These are phyloP conservation scores for Juglanconis oblonga DNA, from an alignment of 2,329 filamentous ascomycete genomes.

Conservation along the genomic window DNA sequence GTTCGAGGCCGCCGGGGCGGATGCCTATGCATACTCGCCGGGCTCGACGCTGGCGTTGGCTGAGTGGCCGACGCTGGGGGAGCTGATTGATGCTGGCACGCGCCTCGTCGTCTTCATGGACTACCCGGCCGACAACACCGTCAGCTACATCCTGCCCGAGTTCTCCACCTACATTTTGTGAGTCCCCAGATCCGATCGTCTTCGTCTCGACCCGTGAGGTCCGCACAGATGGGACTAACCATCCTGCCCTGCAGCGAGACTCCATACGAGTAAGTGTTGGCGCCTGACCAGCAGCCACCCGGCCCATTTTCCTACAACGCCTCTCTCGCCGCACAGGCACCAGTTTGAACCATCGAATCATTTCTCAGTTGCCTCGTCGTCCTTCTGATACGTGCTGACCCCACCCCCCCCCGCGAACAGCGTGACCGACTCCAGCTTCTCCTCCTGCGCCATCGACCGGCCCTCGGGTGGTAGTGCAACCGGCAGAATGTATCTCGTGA, in stretches of 20 bases:
- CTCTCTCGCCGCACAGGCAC: too few species aligned
- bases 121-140: constrained; percentile 27
- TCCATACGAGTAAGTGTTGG: constrained; percentile 49
- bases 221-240: background rate
- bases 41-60: constrained; percentile 36
- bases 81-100: constrained; percentile 59
- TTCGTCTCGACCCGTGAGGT: background rate
- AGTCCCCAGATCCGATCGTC: background rate
- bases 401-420: background rate
- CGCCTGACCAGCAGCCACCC: background rate
- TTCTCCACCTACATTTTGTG: constrained; percentile 46
- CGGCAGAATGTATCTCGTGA: constrained; percentile 50
- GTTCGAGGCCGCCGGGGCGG: constrained; percentile 55
- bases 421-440: constrained; percentile 56
- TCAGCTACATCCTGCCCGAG: constrained; percentile 62
- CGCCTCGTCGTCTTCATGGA: constrained; percentile 69
- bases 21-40: constrained; percentile 55
- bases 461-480: constrained; percentile 43
- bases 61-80: constrained; percentile 68
- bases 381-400: background rate
- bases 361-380: too few species aligned
- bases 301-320: too few species aligned
- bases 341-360: too few species aligned
- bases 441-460: constrained; percentile 63
- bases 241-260: constrained; percentile 49